Evolutionary conservation across 176 grass and related monocot genomes (phyloP), one percentile per base, ranked within the genome.

Genomic region (Alopecurus myosuroides): DNA sequence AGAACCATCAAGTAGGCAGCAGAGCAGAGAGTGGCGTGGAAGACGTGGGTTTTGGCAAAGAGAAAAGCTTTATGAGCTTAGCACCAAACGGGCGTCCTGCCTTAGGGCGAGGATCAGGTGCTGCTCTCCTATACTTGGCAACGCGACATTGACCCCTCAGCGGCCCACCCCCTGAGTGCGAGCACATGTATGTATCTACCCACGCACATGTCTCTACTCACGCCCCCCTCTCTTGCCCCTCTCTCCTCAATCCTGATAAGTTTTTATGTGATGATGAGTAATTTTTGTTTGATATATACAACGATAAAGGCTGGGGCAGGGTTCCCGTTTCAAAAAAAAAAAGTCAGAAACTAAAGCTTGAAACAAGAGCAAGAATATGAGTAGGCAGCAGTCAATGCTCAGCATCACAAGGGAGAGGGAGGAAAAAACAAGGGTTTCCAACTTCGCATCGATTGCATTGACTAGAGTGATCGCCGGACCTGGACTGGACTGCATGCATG

Each of bases 51-150:
- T 64, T 35, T 42, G 40, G 57, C 29, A 51, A 68, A 65, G 14
- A 72, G 31, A 53, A 11, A 77, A 39, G 76, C 30, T 39, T 82
- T 82, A 29, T 74, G 79, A 39, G 76, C 63, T 49, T 82, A 44
- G 83, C 88, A 86, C 83, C 9, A 25, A 78, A 86, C 14, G 5
- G 72, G 83, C 22, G 31, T 17, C 25, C 78, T 90, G 37, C 19
- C 77, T 50, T 77, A 13, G 4, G 50, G 51, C 11, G 62, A 18
- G 88, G 77, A 90, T 86, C 88, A 86, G 88, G 78, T 86, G 78
- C 88, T 86, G 73, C 83, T 53, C 52, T 78, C 33, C 88, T 84
- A 36, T 34, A 86, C 70, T 29, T 14, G 83, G 88, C 88, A 90
- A 86, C 36, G 77, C 31, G 83, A 90, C 78, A 64, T 15, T 51